Evolutionary conservation across 2,329 filamentous ascomycete genomes (phyloP), one percentile per base, ranked within the genome.

Genomic region (Alternaria incomplexa): DNA sequence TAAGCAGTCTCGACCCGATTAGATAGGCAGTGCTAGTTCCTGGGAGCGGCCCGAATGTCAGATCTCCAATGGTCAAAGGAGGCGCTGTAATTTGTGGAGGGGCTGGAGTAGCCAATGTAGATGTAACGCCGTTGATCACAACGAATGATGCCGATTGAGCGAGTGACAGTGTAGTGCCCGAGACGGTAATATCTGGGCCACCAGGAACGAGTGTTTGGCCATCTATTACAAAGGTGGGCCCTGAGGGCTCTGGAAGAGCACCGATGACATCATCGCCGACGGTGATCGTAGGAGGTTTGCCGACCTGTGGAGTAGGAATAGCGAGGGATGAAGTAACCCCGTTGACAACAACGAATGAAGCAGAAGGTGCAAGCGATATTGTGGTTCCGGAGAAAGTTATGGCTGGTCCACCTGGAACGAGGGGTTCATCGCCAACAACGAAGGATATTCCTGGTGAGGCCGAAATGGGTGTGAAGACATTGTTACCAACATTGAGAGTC

Each of bases 191-290:
- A 2, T 63, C 63, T 8, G 77, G 75, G 10, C 78, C 80, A 23
- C 66, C 72, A 8, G 81, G 76, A 2, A 70, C 67, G 2, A 83
- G 73, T 1, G 80, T 82, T 44, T 81, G 72, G 11, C 77, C 79
- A 47, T 69, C 68, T 17, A 82, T 74, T 17, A 80, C 51, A 57
- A 81, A 83, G 3, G 40, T 55, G 44, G 23, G 59, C 12, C 60
- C 67, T 40, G 44, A 51, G 4, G 60, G 48, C 13, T 61, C 58
- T 64, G 62, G 36, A 47, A 54, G 30, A 36, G 68, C 50, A 6
- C 53, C 52, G 44, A 64, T 56, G 47, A 70, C 73, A 15, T 65
- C 64, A 32, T 77, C 66, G 3, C 68, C 66, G 17, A 69, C 8
- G 12, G 56, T 61, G n/a, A 69, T 64, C 4, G 66, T 64, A 5